These are phyloP conservation scores for Dimargaris cristalligena DNA, from an alignment of 192 early-diverging fungal genomes.

Conservation along the genomic window DNA sequence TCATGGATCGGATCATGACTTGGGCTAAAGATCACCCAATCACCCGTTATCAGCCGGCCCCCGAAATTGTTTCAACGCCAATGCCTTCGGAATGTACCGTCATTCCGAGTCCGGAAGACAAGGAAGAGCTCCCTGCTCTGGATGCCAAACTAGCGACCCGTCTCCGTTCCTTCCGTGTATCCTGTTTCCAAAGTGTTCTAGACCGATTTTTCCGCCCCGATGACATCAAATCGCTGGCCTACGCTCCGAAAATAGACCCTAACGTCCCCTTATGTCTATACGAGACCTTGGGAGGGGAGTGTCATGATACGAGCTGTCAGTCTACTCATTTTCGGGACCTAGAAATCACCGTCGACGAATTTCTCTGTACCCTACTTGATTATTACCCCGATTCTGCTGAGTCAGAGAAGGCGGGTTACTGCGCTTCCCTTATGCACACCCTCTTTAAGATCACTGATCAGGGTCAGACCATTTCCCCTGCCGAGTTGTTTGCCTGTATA, in stretches of 20 bases:
- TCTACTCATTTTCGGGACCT: slow-evolving; percentile 8
- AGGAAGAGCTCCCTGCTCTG: background rate
- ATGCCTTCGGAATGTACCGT: too few relatives aligned
- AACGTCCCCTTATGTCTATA: background rate
- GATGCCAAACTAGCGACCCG: background rate
- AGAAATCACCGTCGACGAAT: background rate
- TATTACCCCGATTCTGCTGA: background rate
- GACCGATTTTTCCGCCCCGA: background rate
- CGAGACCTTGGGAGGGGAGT: slow-evolving; percentile 2
- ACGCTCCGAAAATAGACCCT: slow-evolving; percentile 1
- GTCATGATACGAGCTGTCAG: background rate
- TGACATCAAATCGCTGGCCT: background rate
- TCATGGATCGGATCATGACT: too few relatives aligned
- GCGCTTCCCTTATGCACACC: background rate
- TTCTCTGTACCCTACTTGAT: background rate
- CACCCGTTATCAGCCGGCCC: background rate
- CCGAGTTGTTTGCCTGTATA: background rate
- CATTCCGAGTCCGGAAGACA: background rate
- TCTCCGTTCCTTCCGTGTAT: background rate
- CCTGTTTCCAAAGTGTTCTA: too few relatives aligned
- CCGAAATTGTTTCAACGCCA: background rate
- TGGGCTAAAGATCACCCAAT: too few relatives aligned
- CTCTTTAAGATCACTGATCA: background rate
- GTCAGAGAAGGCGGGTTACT: background rate
- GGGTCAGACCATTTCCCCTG: background rate